These are phyloP conservation scores for Coemansia sp. DNA, from an alignment of 192 early-diverging fungal genomes.

Conservation along the genomic window DNA sequence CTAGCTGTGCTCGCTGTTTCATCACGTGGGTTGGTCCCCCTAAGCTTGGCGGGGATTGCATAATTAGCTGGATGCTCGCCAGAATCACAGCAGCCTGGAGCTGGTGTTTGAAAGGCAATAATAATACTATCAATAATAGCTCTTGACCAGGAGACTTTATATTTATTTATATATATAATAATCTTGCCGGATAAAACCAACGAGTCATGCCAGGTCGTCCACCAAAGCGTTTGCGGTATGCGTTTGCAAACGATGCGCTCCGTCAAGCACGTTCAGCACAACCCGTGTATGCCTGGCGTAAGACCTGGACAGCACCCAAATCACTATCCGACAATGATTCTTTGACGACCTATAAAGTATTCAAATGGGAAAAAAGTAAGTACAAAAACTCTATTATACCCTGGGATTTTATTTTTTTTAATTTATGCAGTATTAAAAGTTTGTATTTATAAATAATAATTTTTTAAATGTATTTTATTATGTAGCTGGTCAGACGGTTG, in stretches of 20 bases:
- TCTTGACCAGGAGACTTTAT: no score
- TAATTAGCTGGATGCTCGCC: no score
- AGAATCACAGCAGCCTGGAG: no score
- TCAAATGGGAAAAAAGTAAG: slow-evolving; percentile 46
- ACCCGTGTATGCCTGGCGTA: slow-evolving; percentile 40
- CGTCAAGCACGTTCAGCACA: slow-evolving; percentile 18
- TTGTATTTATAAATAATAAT: no score
- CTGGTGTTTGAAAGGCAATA: no score
- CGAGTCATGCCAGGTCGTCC: slow-evolving; percentile 29
- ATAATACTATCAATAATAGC: no score
- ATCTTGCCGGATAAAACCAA: background rate
- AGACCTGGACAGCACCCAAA: slow-evolving; percentile 20
- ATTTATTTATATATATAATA: no score
- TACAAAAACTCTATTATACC: background rate
- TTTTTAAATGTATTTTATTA: no score
- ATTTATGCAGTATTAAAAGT: no score
- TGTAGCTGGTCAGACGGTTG: slow-evolving; percentile 48
- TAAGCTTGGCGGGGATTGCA: no score
- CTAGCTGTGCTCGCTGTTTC: no score
- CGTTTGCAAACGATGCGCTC: slow-evolving; percentile 19
- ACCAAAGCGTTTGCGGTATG: slow-evolving; percentile 41
- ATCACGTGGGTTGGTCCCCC: no score
- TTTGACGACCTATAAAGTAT: slow-evolving; percentile 15
- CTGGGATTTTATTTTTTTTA: slow-evolving; percentile 6
- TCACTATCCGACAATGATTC: slow-evolving; percentile 5